Evolutionary conservation across 768 basidiomycete species (phyloP), one percentile per base, ranked within the genome.

Genomic region (Leccinum ochraceum): DNA sequence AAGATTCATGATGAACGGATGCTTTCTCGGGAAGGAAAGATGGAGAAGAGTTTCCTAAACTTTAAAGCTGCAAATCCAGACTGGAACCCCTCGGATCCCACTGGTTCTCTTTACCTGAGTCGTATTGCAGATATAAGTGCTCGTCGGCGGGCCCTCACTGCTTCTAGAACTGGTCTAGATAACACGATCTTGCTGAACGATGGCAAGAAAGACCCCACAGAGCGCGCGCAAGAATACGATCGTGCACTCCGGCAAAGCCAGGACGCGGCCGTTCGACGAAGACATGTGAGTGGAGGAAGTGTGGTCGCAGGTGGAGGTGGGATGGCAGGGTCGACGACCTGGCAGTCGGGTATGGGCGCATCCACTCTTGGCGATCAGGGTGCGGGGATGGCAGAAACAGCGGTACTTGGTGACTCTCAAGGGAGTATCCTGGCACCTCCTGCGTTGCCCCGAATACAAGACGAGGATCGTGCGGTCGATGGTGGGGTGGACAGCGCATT

Each of bases 41-140:
- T 99, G 95, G 97, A 99, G 80, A 97, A 98, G 79, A 93, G 90
- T 73, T 92, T 97, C 78, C 78, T 96, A 34, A 93, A 91, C 70
- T 97, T 97, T 81, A 96, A 95, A 78, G 94, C 94, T 48, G 90
- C 94, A 1, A 92, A 98, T 76, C 96, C 96, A 11, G 92, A 94
- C 60, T 99, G 96, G 96, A 90, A 85, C 62, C 96, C 96, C 0
- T 80, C 86, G 0, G 95, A 99, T 70, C 94, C 94, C 1, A 84
- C 92, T 4, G 89, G 94, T 13, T 98, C 95, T 2, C 80, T 97
- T 13, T 98, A 94, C 74, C 85, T 98, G 56, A 90, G 83, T 64
- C 85, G 91, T 53, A 86, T 98, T 78, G 88, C 90, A 3, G 86
- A 90, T 63, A 77, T 88, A 59, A 85, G 79, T 62, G 82, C 82